These are phyloP conservation scores for Rubia tinctorum DNA, from an alignment of 305 asterid genomes.

Conservation along the genomic window DNA sequence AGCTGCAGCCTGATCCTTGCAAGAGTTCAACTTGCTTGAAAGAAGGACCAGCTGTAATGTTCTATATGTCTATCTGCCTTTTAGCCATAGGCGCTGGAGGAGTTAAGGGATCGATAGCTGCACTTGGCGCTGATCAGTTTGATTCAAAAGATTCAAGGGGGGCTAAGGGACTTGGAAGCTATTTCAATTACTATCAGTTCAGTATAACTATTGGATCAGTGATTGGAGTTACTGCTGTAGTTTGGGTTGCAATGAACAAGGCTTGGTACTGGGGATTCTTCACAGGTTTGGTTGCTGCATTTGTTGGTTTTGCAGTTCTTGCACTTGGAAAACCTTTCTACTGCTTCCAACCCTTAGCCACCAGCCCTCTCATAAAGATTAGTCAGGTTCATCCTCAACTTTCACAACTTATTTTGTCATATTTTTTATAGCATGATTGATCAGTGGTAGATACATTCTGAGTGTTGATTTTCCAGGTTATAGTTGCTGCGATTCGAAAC, in stretches of 20 bases:
- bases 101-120: constrained; percentile 44
- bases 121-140: constrained; percentile 59
- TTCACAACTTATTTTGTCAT: not conserved
- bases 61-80: constrained; percentile 33
- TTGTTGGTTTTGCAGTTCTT: constrained; percentile 40
- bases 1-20: constrained; percentile 34
- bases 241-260: constrained; percentile 47
- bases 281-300: constrained; percentile 30
- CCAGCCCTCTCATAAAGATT: constrained; percentile 30
- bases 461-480: constrained; percentile 30
- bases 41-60: constrained; percentile 30
- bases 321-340: constrained; percentile 41
- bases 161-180: constrained; percentile 35
- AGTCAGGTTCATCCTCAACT: constrained; percentile 29
- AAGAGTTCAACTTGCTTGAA: constrained; percentile 26
- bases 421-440: not conserved
- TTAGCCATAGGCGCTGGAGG: constrained; percentile 52
- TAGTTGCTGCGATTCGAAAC: constrained; percentile 41
- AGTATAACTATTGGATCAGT: constrained; percentile 43
- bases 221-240: constrained; percentile 47
- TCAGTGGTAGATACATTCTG: not conserved
- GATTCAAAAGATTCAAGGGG: constrained; percentile 34
- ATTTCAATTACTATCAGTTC: constrained; percentile 45
- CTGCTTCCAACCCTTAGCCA: constrained; percentile 31
- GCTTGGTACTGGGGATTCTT: constrained; percentile 57